Percentiles rank a stretch among this genome's conserved stretches.
Conservation (phyloP, 805 yeast species). For the Yamadazyma takamatsuzukensis region DNA sequence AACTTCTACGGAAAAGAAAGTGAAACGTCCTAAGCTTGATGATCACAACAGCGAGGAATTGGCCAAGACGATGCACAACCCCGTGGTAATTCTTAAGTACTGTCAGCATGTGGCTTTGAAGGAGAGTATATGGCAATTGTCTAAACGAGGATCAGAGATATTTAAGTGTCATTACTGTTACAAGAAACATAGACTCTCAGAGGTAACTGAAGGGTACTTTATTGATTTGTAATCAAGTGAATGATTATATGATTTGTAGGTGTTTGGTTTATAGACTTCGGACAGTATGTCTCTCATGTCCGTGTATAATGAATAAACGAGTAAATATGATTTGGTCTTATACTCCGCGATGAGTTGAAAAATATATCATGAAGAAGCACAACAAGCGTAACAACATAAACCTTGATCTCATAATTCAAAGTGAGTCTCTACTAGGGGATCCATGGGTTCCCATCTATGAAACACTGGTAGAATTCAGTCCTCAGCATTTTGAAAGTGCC, state of each 20-base stretch:
- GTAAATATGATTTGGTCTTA: no score
- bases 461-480: conserved; percentile 44
- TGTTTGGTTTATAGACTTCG: no score
- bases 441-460: conserved; percentile 63
- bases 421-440: conserved; percentile 48
- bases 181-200: conserved; percentile 37
- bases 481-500: conserved; percentile 64
- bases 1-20: conserved; percentile 9
- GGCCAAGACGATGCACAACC: conserved; percentile 20
- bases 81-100: conserved; percentile 39
- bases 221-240: conserved; percentile 23
- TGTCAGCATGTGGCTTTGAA: conserved; percentile 41
- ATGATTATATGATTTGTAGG: conserved; percentile 1
- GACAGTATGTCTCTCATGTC: neutral
- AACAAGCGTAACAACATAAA: conserved; percentile 6
- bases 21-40: conserved; percentile 14
- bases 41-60: conserved; percentile 6
- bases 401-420: conserved; percentile 10
- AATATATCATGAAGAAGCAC: conserved; percentile 5
- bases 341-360: conserved; percentile 10
- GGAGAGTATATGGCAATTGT: conserved; percentile 40
- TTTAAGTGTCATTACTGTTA: conserved; percentile 46
- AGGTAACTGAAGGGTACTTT: conserved; percentile 39
- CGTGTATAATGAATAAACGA: no score
- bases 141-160: conserved; percentile 34